Base-by-base conservation (phyloP, 2,329 filamentous ascomycete species). In the Paraphoma sp. region DNA sequence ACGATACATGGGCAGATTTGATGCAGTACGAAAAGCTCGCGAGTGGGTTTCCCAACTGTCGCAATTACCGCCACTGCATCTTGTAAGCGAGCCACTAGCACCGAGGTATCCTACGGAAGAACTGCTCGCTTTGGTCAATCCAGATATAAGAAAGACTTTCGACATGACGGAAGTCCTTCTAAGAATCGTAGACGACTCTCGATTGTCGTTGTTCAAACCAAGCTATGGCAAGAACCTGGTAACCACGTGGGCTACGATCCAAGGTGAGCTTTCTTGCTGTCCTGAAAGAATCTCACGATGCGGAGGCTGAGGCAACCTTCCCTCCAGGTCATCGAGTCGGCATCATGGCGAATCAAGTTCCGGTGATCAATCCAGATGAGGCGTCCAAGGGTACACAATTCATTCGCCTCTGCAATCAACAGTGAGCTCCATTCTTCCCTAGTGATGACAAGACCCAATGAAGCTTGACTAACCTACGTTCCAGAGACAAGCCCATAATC, bases 401-500 rank as follows among this genome's bases (percentile, higher is more conserved):
- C 53, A 78, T 81, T 48, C 74, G 77, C 0, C 63, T 78, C 9
- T 81, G 79, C 56, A 81, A 81, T 50, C 79, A 81, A 57, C 63
- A 76, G 23, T 23, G 23, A 23, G 23, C 23, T 23, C 23, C 23
- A 2, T 23, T 23, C 23, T 3, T 23, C 23, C 23, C 5, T 2
- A 5, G 2, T 23, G 3, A 23, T 23, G 5, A 23, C 23, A 23
- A 23, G 23, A 23, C 23, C 2, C 23, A 2, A 23, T 23, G 23
- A 23, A 23, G 23, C 23, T 5, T 23, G 23, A 23, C 23, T 23
- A 2, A 23, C 5, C 23, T 23, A 23, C 23, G 23, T 23, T 2
- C 23, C 23, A 23, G 23, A 53, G 70, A 71, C 29, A 74, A 61
- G 0, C 79, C 80, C 0, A 80, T 81, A 11, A 64, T 81, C 6